A percentile compares a stretch with the other conserved stretches of the same genome.
Conservation (phyloP, 2,329 filamentous ascomycete genomes). For the Penicillium thymicola region DNA sequence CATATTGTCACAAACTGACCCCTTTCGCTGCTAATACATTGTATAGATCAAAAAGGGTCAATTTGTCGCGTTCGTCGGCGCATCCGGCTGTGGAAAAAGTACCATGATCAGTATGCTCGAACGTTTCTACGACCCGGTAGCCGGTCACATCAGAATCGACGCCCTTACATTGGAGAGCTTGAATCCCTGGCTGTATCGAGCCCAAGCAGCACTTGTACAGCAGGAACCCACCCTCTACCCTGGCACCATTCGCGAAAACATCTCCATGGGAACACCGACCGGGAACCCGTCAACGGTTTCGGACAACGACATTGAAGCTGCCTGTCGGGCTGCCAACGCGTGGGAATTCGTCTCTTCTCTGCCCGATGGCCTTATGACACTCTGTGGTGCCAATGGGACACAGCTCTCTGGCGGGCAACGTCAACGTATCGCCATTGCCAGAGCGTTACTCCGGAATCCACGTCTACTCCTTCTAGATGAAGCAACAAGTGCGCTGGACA, state of each 20-base stretch:
- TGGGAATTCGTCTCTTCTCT: conserved; percentile 51
- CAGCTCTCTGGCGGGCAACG: conserved; percentile 41
- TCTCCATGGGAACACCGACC: conserved; percentile 54
- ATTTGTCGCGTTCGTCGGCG: conserved; percentile 55
- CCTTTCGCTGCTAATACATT: not conserved
- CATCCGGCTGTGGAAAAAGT: conserved; percentile 61
- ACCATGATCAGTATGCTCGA: conserved; percentile 62
- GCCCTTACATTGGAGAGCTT: conserved; percentile 57
- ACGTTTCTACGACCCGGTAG: conserved; percentile 66
- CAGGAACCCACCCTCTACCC: conserved; percentile 73
- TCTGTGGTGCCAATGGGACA: conserved; percentile 1
- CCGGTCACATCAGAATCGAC: conserved; percentile 64
- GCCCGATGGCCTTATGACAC: conserved; percentile 35
- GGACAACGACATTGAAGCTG: conserved; percentile 31
- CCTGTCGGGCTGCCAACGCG: conserved; percentile 44
- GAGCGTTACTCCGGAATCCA: conserved; percentile 55
- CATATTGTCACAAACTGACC: not conserved
- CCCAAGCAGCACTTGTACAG: conserved; percentile 65
- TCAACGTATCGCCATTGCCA: conserved; percentile 53
- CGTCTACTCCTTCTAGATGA: conserved; percentile 85
- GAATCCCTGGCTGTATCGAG: conserved; percentile 61
- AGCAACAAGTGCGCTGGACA: conserved; percentile 83
- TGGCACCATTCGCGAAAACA: conserved; percentile 67
- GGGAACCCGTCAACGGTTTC: conserved; percentile 38
- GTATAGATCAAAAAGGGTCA: conserved; percentile 45